phyloP scores from a whole-genome alignment of 1,284 basidiomycete species.

The Cutaneotrichosporon cutaneum region DNA sequence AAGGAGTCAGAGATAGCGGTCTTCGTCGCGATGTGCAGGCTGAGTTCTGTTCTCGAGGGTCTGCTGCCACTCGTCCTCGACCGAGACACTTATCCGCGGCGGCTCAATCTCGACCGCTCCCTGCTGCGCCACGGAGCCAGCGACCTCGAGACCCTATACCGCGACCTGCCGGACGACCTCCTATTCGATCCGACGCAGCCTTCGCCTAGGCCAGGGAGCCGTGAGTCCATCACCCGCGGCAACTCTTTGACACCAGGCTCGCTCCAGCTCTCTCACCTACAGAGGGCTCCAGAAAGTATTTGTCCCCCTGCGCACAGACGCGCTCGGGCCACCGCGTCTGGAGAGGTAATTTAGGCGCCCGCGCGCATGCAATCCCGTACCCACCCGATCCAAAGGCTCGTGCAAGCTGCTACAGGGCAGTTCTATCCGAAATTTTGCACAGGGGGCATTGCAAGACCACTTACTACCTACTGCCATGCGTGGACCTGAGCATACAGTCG shows the following conservation, averaged over 20 bases:
- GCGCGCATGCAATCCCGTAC: too few relatives aligned
- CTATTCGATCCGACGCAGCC: conserved; percentile 11
- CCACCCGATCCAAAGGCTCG: too few relatives aligned
- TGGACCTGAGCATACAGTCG: too few relatives aligned
- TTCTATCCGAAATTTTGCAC: too few relatives aligned
- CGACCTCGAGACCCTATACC: conserved; percentile 23
- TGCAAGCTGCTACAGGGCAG: too few relatives aligned
- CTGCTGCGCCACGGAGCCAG: conserved; percentile 18
- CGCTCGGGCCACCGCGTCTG: too few relatives aligned
- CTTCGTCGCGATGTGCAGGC: conserved; percentile 22
- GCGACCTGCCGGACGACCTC: conserved; percentile 19
- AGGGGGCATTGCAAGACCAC: too few relatives aligned
- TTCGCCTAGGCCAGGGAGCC: background rate
- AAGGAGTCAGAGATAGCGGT: conserved; percentile 17
- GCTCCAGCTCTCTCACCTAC: conserved; percentile 20
- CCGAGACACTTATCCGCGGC: conserved; percentile 9
- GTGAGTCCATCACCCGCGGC: background rate
- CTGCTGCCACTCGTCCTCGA: conserved; percentile 23
- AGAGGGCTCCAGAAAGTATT: too few relatives aligned
- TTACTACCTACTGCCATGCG: too few relatives aligned
- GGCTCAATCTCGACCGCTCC: conserved; percentile 9
- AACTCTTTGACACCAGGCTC: conserved; percentile 10
- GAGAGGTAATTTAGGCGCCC: too few relatives aligned
- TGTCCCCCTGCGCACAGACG: too few relatives aligned
- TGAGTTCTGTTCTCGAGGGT: conserved; percentile 18